Percentiles rank a stretch among this genome's conserved stretches.
Conservation (phyloP, 2,329 filamentous ascomycete genomes). For the Rhexocercosporidium sp. region DNA sequence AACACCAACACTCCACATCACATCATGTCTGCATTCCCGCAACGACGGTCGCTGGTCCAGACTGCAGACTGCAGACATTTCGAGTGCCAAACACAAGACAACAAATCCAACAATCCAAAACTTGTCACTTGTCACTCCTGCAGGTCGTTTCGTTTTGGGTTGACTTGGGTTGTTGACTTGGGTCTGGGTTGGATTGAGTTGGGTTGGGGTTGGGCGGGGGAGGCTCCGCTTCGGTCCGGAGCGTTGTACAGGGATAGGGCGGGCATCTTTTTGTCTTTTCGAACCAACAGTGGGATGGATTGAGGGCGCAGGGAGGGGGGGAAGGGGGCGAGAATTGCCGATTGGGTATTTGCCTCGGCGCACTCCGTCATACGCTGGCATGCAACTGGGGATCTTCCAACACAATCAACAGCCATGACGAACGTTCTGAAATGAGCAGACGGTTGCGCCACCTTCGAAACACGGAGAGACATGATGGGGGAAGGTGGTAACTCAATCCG, state of each 20-base stretch:
- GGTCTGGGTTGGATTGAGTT: not conserved
- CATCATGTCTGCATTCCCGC: not conserved
- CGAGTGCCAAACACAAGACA: not conserved
- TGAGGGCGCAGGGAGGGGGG: not conserved
- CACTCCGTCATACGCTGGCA: not conserved
- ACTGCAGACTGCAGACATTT: not conserved
- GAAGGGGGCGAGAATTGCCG: not conserved
- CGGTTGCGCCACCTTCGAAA: not conserved
- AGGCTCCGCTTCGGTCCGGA: conserved; percentile 13
- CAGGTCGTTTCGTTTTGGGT: not conserved
- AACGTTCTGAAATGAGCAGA: not conserved
- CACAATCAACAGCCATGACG: not conserved
- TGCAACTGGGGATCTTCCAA: not conserved
- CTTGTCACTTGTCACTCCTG: conserved; percentile 3
- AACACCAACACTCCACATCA: conserved; percentile 4
- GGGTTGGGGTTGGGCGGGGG: not conserved
- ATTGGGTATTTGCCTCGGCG: not conserved
- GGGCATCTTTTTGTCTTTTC: too few species aligned
- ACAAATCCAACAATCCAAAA: not conserved
- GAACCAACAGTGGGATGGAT: conserved; percentile 5
- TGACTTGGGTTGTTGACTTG: not conserved
- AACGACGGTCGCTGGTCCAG: not conserved
- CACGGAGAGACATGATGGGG: not conserved
- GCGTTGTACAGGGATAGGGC: conserved; percentile 15
- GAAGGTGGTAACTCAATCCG: conserved; percentile 4